Evolutionary conservation across 2,329 filamentous ascomycete genomes (phyloP).

Genomic region (Clathrospora elynae): DNA sequence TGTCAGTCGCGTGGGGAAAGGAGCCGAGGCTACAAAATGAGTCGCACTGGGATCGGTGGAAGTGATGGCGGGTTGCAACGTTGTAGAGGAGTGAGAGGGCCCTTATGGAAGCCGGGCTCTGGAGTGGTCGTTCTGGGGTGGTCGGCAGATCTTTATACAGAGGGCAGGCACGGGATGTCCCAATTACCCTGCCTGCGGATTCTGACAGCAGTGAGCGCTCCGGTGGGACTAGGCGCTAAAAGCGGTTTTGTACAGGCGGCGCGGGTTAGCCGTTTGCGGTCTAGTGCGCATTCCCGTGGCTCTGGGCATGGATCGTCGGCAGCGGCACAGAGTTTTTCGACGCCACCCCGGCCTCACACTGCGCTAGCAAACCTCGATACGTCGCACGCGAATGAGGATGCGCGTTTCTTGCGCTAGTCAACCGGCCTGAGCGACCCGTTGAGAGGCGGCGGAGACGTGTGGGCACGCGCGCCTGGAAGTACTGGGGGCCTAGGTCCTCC

Average conservation of each 20-base stretch:
- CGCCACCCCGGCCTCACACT: conserved; percentile 15
- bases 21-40: conserved; percentile 31
- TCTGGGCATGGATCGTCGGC: conserved; percentile 35
- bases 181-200: conserved; percentile 28
- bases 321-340: conserved; percentile 39
- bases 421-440: conserved; percentile 17
- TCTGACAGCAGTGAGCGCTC: conserved; percentile 31
- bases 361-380: conserved; percentile 28
- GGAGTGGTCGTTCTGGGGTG: conserved; percentile 16
- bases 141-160: conserved; percentile 36
- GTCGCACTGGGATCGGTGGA: conserved; percentile 31
- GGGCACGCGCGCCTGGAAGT: conserved; percentile 18
- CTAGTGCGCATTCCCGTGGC: conserved; percentile 21
- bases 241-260: conserved; percentile 20
- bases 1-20: conserved; percentile 20
- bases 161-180: conserved; percentile 27
- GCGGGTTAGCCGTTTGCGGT: conserved; percentile 22
- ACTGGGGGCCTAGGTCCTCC: conserved; percentile 19
- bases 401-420: conserved; percentile 14
- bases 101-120: conserved; percentile 17
- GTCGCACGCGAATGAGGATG: conserved; percentile 22
- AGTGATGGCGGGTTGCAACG: conserved; percentile 19
- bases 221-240: conserved; percentile 19
- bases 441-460: conserved; percentile 14
- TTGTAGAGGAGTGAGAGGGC: conserved; percentile 20